Conservation (phyloP, 257 asterid species). For the Fraxinus pennsylvanica region DNA sequence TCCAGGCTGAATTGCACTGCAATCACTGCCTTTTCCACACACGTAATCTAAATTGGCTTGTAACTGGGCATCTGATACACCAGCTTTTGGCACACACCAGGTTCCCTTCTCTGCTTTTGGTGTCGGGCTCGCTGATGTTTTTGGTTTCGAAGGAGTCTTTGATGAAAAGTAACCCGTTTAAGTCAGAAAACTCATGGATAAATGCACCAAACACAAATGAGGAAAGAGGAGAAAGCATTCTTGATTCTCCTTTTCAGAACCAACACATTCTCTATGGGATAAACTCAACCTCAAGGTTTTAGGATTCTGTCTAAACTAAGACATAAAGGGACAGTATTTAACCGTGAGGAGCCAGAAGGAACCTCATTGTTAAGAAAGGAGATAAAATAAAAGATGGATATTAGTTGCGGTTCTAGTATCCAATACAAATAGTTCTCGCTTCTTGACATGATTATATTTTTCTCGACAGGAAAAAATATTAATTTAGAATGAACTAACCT, state of each 20-base stretch:
- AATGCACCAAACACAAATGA: not conserved
- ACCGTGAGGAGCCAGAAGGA: not conserved
- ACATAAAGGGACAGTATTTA: not conserved
- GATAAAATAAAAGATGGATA: no score
- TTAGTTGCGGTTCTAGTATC: not conserved
- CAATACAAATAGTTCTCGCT: not conserved
- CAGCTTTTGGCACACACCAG: slow-evolving; percentile 59
- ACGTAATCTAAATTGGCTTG: slow-evolving; percentile 62
- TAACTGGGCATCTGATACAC: slow-evolving; percentile 38
- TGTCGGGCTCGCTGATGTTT: slow-evolving; percentile 21
- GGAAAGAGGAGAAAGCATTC: not conserved
- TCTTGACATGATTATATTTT: no score
- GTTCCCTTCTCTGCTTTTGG: slow-evolving; percentile 25
- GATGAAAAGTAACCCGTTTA: not conserved
- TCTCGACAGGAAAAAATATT: no score
- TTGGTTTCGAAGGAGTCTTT: slow-evolving; percentile 37
- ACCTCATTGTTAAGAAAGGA: not conserved
- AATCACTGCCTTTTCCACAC: slow-evolving; percentile 56
- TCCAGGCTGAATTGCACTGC: slow-evolving; percentile 61
- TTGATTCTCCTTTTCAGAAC: not conserved
- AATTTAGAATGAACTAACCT: slow-evolving; percentile 35
- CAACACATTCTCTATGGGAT: not conserved
- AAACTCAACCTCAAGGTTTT: not conserved
- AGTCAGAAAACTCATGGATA: slow-evolving; percentile 2
- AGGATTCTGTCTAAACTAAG: not conserved